Evolutionary conservation across 139 green algal species (phyloP), one percentile per base, ranked within the genome.

Genomic region (Picochlorum sp.): DNA sequence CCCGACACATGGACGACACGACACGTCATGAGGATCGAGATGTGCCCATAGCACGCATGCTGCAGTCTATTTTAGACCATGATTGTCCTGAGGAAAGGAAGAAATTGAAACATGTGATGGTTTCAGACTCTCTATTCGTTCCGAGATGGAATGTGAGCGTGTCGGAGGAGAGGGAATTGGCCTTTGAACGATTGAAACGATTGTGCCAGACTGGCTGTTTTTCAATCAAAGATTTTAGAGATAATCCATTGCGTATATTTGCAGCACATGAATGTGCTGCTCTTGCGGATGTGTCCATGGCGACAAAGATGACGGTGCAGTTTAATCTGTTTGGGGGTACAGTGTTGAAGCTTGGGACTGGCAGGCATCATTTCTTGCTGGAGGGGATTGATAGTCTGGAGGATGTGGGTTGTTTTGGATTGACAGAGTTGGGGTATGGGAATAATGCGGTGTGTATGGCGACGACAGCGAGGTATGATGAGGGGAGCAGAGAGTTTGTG

Each of bases 361-460:
- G 60, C 1, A 87, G 95, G 75, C 85, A 94, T 65, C 78, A 86
- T 9, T 66, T 66, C 16, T 67, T 96, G 56, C 64, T 92, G 49
- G 56, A 61, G 0, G 66, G 71, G 15, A 95, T 96, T 44, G 86
- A 94, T 67, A 71, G 68, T 4, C 50, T 94, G 41, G 69, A 84
- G 13, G 69, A 76, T 30, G 78, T 87, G 4, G 89, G 89, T 51
- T 95, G 89, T 82, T 96, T 96, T 73, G 90, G 78, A 3, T 85
- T 96, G 4, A 96, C 90, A 1, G 90, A 96, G 82, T 79, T 96
- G 28, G 90, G 90, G 20, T 96, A 82, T 65, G 89, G 87, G 44
- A 96, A 96, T 82, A 96, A 96, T 58, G 90, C 90, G 0, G 90
- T 96, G 26, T 85, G 94, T 79, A 96, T 96, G 89, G 59, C 85